phyloP scores from a whole-genome alignment of 805 yeast species.

The Metschnikowia dekortorum region DNA sequence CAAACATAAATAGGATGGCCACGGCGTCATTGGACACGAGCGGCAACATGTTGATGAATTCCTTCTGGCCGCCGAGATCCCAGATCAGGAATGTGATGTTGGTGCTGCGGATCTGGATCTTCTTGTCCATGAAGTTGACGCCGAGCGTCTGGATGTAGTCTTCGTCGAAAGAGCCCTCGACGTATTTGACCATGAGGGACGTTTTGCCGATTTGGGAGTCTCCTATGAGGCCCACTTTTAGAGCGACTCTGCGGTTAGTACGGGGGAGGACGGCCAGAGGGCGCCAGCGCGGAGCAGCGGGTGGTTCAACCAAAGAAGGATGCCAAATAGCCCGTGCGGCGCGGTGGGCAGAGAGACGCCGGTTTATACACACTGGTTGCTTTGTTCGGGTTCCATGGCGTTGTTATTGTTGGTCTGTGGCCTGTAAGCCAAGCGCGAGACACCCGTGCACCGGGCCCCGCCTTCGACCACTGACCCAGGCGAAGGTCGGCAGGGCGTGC shows the following conservation, averaged over 20 bases:
- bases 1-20: slow-evolving; percentile 84
- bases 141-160: slow-evolving; percentile 92
- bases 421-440: neutral
- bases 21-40: slow-evolving; percentile 89
- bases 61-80: slow-evolving; percentile 96
- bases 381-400: slow-evolving; percentile 23
- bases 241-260: slow-evolving; percentile 44
- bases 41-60: slow-evolving; percentile 93
- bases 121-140: slow-evolving; percentile 90
- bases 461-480: no score
- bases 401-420: slow-evolving; percentile 1
- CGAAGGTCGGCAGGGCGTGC: no score
- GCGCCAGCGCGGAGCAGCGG: no score
- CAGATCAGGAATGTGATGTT: slow-evolving; percentile 88
- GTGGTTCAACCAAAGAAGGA: no score
- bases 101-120: slow-evolving; percentile 77
- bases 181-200: slow-evolving; percentile 92
- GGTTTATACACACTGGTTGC: slow-evolving; percentile 32
- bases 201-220: slow-evolving; percentile 97
- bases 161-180: slow-evolving; percentile 90
- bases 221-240: slow-evolving; percentile 90
- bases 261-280: slow-evolving; percentile 7
- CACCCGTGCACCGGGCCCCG: neutral
- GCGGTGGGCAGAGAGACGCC: no score
- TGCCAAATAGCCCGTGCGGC: no score